phyloP scores from a whole-genome alignment of 1,284 basidiomycete species.

The Cystobasidium pallidum region DNA sequence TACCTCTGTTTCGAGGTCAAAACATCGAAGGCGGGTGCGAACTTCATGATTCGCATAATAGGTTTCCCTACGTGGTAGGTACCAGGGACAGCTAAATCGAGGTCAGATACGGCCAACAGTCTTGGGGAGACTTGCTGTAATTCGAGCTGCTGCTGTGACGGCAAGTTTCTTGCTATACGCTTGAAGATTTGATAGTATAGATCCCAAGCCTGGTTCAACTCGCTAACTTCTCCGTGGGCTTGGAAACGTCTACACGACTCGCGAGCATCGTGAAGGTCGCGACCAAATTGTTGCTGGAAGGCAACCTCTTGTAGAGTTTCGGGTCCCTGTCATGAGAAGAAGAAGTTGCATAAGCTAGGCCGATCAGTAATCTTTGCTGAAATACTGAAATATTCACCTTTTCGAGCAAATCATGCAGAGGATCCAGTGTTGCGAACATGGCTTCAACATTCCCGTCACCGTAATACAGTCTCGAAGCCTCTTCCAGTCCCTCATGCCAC shows the following conservation, averaged over 20 bases:
- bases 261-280: conserved; percentile 91
- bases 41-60: conserved; percentile 80
- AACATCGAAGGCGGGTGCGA: conserved; percentile 83
- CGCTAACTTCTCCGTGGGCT: conserved; percentile 80
- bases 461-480: conserved; percentile 95
- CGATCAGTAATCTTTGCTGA: not conserved
- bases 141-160: conserved; percentile 86
- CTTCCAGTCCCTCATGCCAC: conserved; percentile 98
- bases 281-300: conserved; percentile 91
- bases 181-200: conserved; percentile 98
- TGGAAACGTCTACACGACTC: conserved; percentile 88
- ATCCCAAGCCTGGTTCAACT: conserved; percentile 99
- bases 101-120: conserved; percentile 81
- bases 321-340: conserved; percentile 68
- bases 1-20: conserved; percentile 91
- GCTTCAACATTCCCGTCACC: conserved; percentile 98
- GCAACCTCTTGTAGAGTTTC: conserved; percentile 93
- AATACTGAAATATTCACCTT: conserved; percentile 64
- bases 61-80: conserved; percentile 91
- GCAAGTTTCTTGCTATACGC: conserved; percentile 92
- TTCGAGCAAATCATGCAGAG: conserved; percentile 91
- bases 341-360: not conserved
- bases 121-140: conserved; percentile 97
- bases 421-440: conserved; percentile 94
- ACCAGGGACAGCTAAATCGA: conserved; percentile 94